phyloP scores from a whole-genome alignment of 129 eudicot species.

The Kitagawia praeruptora region DNA sequence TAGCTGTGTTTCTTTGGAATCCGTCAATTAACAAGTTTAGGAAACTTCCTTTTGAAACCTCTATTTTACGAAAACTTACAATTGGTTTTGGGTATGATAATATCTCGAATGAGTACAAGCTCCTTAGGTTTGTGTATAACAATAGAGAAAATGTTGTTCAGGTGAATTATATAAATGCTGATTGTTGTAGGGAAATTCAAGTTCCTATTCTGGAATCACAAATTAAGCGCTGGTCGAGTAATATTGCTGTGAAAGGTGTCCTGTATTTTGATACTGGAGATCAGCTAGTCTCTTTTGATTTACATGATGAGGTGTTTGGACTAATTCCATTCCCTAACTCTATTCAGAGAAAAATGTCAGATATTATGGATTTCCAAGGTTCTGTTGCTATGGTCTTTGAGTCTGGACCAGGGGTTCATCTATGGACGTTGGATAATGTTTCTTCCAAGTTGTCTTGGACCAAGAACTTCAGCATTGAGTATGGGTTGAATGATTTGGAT shows the following conservation, averaged over 20 bases:
- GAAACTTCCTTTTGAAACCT: neutral
- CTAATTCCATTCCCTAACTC: neutral
- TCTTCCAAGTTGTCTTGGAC: neutral
- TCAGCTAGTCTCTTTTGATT: neutral
- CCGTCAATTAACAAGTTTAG: neutral
- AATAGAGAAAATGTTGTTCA: neutral
- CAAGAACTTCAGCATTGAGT: neutral
- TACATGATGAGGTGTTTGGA: neutral
- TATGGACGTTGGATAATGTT: neutral
- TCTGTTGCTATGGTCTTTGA: neutral
- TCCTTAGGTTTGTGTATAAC: neutral
- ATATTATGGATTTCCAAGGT: neutral
- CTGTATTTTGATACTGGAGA: neutral
- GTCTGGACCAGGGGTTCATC: neutral
- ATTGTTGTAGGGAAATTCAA: neutral
- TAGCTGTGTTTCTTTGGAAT: neutral
- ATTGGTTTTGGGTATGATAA: neutral
- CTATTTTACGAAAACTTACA: neutral
- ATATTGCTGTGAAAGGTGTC: neutral
- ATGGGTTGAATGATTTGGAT: neutral
- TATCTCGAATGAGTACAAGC: neutral
- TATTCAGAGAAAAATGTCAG: neutral
- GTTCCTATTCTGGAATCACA: neutral
- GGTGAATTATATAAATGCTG: neutral
- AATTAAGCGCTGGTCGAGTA: too few relatives aligned